Evolutionary conservation across 129 eudicot species (phyloP).

Genomic region (Pulicaria dysenterica): DNA sequence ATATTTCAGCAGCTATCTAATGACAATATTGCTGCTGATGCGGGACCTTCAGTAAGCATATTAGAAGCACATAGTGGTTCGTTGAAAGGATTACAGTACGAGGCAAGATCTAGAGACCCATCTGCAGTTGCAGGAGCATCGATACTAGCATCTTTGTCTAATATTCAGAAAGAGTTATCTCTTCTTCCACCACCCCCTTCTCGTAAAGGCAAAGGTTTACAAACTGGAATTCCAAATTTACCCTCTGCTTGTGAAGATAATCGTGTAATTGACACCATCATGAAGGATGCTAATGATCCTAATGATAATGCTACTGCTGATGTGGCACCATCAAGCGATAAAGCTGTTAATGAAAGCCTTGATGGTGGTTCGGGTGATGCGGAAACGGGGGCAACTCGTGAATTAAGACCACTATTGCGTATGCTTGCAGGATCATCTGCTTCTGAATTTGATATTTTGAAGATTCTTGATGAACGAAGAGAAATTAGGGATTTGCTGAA

Average conservation of each 20-base stretch:
- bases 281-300: conserved; percentile 62
- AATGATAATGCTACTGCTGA: conserved; percentile 38
- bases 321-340: conserved; percentile 43
- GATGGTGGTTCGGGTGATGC: conserved; percentile 49
- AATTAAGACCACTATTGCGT: conserved; percentile 57
- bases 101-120: conserved; percentile 69
- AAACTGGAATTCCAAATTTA: conserved; percentile 49
- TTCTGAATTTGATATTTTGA: conserved; percentile 52
- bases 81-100: conserved; percentile 59
- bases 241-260: conserved; percentile 61
- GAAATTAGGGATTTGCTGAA: conserved; percentile 53
- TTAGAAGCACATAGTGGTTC: conserved; percentile 67
- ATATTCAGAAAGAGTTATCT: conserved; percentile 56
- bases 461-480: conserved; percentile 64
- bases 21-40: conserved; percentile 44
- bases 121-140: conserved; percentile 95
- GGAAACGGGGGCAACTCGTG: conserved; percentile 49
- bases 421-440: conserved; percentile 58
- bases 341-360: conserved; percentile 45
- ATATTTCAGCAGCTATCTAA: conserved; percentile 69
- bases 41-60: conserved; percentile 64
- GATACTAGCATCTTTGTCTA: conserved; percentile 72
- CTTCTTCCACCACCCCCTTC: conserved; percentile 59
- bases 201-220: conserved; percentile 59
- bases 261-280: conserved; percentile 46